Base-by-base conservation (phyloP, 2,329 filamentous ascomycete genomes). In the Cordyceps fumosorosea region DNA sequence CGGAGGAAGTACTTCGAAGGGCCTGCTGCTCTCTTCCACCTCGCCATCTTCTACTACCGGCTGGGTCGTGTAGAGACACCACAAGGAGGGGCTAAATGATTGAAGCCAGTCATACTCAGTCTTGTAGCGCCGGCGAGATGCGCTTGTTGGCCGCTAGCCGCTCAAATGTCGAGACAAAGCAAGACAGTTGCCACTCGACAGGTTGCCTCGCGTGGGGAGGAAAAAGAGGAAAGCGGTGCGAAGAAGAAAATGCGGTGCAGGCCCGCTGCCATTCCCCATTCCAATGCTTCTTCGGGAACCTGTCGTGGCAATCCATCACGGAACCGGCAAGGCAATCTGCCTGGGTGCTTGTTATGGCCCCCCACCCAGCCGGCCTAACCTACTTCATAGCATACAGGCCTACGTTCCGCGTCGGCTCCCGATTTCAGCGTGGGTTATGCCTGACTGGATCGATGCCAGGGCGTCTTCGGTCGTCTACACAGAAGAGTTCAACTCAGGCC, bases 61-160 rank as follows among this genome's bases (percentile, higher is more conserved):
- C 7, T 37, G 18, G 44, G 55, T 34, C 24, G 20, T 40, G 44
- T 22, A 60, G n/a, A 52, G 34, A 51, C 57, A 22, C 12, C 2
- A 40, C 24, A 60, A 20, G 55, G 42, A n/a, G 37, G 16, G 45
- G 54, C 54, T 22, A 29, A 22, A 12, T 29, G 34, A 37, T 24
- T 1, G 48, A 60, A 50, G 57, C 57, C 57, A 60, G 40, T 60
- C 44, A 53, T 37, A 47, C 3, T 34, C 8, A 52, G 57, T 40
- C 48, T 60, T 18, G 48, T 53, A 53, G 57, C 57, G 57, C 57
- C 57, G 10, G 48, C 24, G 40, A 52, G 22, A 11, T 60, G 48
- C 57, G 57, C 57, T 60, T 60, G 57, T 53, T 48, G 48, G 37
- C 26, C 57, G 40, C 22, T 52, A 60, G 57, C 48, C 57, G 57